Evolutionary conservation across 805 yeast genomes (phyloP).

Genomic region (Ogataea dorogensis): DNA sequence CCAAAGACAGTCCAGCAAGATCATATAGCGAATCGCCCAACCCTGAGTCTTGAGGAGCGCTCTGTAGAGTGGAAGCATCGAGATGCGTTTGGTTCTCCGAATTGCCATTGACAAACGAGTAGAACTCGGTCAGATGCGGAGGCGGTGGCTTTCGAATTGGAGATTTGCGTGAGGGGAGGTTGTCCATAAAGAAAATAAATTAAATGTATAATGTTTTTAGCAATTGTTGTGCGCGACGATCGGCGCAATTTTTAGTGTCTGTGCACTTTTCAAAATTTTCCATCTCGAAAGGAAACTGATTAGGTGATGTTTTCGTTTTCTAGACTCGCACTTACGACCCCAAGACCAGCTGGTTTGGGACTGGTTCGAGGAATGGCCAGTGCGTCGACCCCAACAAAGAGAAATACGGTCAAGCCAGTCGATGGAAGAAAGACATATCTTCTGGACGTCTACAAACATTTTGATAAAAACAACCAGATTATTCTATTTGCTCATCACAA

Average conservation of each 20-base stretch:
- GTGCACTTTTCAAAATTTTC: constrained; percentile 9
- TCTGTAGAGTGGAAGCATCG: constrained; percentile 6
- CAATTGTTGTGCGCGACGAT: constrained; percentile 7
- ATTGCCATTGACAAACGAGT: constrained; percentile 45
- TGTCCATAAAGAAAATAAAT: constrained; percentile 8
- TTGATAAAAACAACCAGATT: constrained; percentile 66
- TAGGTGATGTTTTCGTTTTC: constrained; percentile 4
- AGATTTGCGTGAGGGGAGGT: constrained; percentile 18
- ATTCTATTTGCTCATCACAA: constrained; percentile 83
- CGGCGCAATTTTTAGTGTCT: constrained; percentile 2
- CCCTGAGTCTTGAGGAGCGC: constrained; percentile 1
- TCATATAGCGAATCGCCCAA: constrained; percentile 6
- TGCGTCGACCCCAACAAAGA: constrained; percentile 1
- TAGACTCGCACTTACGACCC: neutral
- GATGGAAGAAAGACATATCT: constrained; percentile 83
- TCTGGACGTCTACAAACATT: constrained; percentile 72
- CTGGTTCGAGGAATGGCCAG: constrained; percentile 3
- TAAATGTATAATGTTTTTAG: constrained; percentile 1
- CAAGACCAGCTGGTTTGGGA: constrained; percentile 1
- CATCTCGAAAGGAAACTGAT: neutral
- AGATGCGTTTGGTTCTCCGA: constrained; percentile 1
- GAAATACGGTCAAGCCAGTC: constrained; percentile 53
- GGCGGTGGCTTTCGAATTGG: constrained; percentile 38
- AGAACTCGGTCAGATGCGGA: constrained; percentile 60
- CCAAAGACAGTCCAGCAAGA: constrained; percentile 5